Evolutionary conservation across 805 yeast species (phyloP).

Genomic region (Kodamaea neixiangensis): DNA sequence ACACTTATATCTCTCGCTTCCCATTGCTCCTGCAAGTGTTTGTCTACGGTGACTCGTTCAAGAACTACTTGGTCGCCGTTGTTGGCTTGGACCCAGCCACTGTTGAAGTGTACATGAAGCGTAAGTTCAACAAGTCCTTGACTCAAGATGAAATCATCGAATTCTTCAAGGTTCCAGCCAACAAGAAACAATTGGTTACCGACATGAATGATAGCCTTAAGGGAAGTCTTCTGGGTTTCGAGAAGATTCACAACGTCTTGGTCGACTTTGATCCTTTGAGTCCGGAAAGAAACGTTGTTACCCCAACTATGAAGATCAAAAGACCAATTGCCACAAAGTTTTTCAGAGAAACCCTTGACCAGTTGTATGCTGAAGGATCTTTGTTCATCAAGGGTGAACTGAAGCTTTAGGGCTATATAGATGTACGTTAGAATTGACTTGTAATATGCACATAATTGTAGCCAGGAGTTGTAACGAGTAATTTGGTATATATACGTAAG

Average conservation of each 20-base stretch:
- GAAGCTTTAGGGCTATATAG: constrained; percentile 18
- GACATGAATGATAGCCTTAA: constrained; percentile 24
- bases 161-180: constrained; percentile 17
- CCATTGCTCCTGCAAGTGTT: constrained; percentile 54
- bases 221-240: constrained; percentile 30
- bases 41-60: constrained; percentile 64
- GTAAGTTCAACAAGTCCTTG: constrained; percentile 13
- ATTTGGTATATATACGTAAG: too few species aligned
- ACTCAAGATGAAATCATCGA: constrained; percentile 14
- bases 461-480: too few species aligned
- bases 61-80: constrained; percentile 59
- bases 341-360: constrained; percentile 27
- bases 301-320: constrained; percentile 64
- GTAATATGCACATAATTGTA: background rate
- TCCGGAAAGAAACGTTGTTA: constrained; percentile 60
- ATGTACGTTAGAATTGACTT: constrained; percentile 20
- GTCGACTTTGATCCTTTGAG: constrained; percentile 38
- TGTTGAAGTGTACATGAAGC: constrained; percentile 11
- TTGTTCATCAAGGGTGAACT: constrained; percentile 12
- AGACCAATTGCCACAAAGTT: constrained; percentile 37
- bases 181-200: constrained; percentile 23
- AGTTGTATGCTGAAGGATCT: constrained; percentile 40
- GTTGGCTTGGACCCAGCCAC: constrained; percentile 57
- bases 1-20: constrained; percentile 54
- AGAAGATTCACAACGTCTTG: constrained; percentile 34